A percentile compares a stretch with the other conserved stretches of the same genome.
Evolutionary conservation across 495 filamentous ascomycete species (phyloP).

Genomic region (Tuber brumale): DNA sequence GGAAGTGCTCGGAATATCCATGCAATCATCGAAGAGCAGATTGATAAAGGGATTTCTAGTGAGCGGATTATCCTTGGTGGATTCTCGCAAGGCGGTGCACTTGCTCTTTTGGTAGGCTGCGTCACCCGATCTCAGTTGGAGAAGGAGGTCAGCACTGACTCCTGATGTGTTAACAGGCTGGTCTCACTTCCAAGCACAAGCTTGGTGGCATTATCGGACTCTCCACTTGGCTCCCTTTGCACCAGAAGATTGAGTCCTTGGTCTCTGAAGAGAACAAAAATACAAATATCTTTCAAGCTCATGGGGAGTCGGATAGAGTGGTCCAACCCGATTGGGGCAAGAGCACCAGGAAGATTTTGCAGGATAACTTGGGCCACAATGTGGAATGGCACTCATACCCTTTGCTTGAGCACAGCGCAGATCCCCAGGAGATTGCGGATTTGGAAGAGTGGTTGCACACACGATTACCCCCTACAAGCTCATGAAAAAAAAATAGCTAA

Average conservation of each 20-base stretch:
- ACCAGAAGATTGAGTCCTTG: constrained; percentile 61
- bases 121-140: constrained; percentile 54
- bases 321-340: constrained; percentile 64
- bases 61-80: constrained; percentile 76
- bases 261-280: constrained; percentile 60
- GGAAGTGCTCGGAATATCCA: constrained; percentile 69
- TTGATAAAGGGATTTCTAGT: constrained; percentile 73
- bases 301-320: constrained; percentile 67
- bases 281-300: constrained; percentile 81
- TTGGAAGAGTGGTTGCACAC: constrained; percentile 68
- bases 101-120: constrained; percentile 46
- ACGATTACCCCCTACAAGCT: constrained; percentile 49
- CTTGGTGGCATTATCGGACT: constrained; percentile 83
- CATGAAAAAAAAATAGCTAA: not conserved
- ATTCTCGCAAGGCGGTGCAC: constrained; percentile 54
- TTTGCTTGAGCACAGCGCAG: constrained; percentile 69
- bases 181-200: constrained; percentile 64
- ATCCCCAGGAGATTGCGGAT: constrained; percentile 72
- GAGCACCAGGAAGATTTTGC: constrained; percentile 56
- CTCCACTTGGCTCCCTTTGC: constrained; percentile 72
- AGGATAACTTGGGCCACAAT: constrained; percentile 56
- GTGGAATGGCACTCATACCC: constrained; percentile 70
- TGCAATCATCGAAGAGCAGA: constrained; percentile 70
- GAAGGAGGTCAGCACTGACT: constrained; percentile 56
- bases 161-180: constrained; percentile 47